Conservation (phyloP, 441 rosid species). For the Macaranga tanarius region DNA sequence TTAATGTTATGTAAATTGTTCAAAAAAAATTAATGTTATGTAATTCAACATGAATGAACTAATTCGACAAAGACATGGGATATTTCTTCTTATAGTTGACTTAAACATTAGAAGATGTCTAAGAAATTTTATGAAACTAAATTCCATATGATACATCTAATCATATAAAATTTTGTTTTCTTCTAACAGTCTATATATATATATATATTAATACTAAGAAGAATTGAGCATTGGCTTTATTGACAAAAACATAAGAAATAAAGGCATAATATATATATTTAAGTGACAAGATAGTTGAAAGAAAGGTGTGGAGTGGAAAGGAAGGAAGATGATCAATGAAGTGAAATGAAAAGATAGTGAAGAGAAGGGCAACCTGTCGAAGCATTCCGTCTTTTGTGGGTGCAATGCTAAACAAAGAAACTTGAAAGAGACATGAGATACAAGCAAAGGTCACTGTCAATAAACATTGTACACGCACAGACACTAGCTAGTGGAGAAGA, state of each 20-base stretch:
- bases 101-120: constrained; percentile 1
- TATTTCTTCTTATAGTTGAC: not conserved
- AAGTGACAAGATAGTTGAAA: constrained; percentile 25
- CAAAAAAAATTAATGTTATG: too few species aligned
- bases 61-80: not conserved
- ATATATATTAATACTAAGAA: not conserved
- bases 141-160: not conserved
- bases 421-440: constrained; percentile 53
- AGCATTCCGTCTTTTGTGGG: constrained; percentile 69
- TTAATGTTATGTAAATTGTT: too few species aligned
- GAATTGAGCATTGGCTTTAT: constrained; percentile 1
- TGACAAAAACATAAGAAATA: constrained; percentile 7
- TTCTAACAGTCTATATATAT: too few species aligned
- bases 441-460: constrained; percentile 37
- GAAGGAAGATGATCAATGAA: constrained; percentile 20
- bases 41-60: too few species aligned
- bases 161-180: not conserved
- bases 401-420: constrained; percentile 74
- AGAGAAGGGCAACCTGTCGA: constrained; percentile 43
- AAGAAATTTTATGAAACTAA: not conserved
- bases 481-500: constrained; percentile 8
- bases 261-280: too few species aligned
- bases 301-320: constrained; percentile 3
- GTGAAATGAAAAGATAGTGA: constrained; percentile 44
- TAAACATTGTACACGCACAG: not conserved